Conservation (phyloP, 2,329 filamentous ascomycete species). For the Leptosphaerulina australis region DNA sequence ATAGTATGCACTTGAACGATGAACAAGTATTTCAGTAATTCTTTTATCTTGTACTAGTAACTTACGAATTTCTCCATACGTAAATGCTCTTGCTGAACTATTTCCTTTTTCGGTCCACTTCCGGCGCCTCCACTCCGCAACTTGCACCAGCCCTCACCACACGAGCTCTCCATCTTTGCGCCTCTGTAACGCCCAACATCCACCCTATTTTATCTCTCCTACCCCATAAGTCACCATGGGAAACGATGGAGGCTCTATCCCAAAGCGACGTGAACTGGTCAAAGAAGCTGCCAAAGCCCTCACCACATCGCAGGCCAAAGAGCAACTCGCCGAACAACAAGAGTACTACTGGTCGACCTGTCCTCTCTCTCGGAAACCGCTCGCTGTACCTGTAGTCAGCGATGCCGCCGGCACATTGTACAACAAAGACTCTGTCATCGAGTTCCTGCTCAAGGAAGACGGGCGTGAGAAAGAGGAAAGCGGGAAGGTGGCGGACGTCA, state of each 20-base stretch:
- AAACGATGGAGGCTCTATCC: slow-evolving; percentile 96
- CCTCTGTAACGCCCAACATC: slow-evolving; percentile 1
- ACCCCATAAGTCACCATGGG: slow-evolving; percentile 67
- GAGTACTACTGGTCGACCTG: slow-evolving; percentile 87
- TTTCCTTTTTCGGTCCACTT: slow-evolving; percentile 21
- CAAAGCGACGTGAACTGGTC: slow-evolving; percentile 92
- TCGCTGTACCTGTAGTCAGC: slow-evolving; percentile 78
- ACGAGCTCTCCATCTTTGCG: slow-evolving; percentile 6
- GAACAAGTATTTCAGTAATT: not conserved
- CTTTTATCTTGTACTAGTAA: not conserved
- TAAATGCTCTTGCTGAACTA: not conserved
- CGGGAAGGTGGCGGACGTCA: slow-evolving; percentile 46
- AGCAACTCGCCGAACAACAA: slow-evolving; percentile 82
- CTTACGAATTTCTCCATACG: not conserved
- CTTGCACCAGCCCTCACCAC: not conserved
- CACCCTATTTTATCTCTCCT: not conserved
- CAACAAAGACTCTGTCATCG: slow-evolving; percentile 90
- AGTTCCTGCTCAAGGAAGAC: slow-evolving; percentile 65
- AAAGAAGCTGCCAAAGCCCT: slow-evolving; percentile 86
- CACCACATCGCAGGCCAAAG: slow-evolving; percentile 85
- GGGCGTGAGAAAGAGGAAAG: slow-evolving; percentile 66
- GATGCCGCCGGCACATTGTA: slow-evolving; percentile 85
- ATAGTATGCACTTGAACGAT: slow-evolving; percentile 1
- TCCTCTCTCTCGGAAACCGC: slow-evolving; percentile 78
- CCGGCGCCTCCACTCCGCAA: slow-evolving; percentile 30